Evolutionary conservation across 2,329 filamentous ascomycete species (phyloP).

Genomic region (Fusarium compactum): DNA sequence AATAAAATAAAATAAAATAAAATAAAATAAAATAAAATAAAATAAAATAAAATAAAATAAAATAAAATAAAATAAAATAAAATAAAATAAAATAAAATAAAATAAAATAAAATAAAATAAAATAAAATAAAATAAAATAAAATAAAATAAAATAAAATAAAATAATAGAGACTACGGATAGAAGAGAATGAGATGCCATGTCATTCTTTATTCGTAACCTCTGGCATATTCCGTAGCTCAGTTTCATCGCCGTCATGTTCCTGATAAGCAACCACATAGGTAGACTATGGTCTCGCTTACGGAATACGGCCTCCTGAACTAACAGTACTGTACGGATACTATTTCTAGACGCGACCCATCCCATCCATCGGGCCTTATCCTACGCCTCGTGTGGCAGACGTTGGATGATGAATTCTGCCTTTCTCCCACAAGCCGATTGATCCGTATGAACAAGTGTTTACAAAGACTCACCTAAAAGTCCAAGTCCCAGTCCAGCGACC

Average conservation of each 20-base stretch:
- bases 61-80: no score
- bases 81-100: no score
- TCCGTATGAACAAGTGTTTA: background rate
- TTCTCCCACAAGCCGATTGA: conserved; percentile 11
- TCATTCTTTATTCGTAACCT: background rate
- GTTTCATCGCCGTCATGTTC: conserved; percentile 17
- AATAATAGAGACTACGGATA: background rate
- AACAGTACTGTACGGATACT: background rate
- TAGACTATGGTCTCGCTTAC: conserved; percentile 13
- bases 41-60: no score
- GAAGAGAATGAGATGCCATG: background rate
- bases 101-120: no score
- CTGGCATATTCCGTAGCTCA: conserved; percentile 1
- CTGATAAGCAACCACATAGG: conserved; percentile 16
- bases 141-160: no score
- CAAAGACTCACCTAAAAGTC: background rate
- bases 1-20: no score
- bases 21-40: no score
- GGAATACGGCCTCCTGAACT: conserved; percentile 27
- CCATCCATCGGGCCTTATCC: conserved; percentile 14
- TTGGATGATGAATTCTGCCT: background rate
- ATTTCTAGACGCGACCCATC: conserved; percentile 26
- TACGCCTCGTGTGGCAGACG: conserved; percentile 18
- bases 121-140: no score
- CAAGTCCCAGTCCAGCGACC: background rate